Evolutionary conservation across 1,284 basidiomycete genomes (phyloP).

Genomic region (Paramarasmius palmivorus): DNA sequence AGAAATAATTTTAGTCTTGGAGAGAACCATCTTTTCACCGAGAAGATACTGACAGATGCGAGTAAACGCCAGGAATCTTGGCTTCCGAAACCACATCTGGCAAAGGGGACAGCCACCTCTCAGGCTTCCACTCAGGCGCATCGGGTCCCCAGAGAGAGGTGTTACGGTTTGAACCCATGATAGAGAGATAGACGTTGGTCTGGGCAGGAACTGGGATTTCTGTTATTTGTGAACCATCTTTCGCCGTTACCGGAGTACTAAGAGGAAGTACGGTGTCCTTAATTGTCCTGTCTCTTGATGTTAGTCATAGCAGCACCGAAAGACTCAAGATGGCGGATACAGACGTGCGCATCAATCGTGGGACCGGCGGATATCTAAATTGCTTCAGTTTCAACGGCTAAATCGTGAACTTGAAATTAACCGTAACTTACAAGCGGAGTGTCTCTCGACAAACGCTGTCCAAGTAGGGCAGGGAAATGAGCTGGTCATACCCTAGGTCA

Average conservation of each 20-base stretch:
- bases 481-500: conserved; percentile 26
- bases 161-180: conserved; percentile 28
- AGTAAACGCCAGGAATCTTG: conserved; percentile 15
- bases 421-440: conserved; percentile 19
- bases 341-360: conserved; percentile 13
- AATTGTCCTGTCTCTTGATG: conserved; percentile 13
- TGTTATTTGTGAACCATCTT: conserved; percentile 25
- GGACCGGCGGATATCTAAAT: conserved; percentile 20
- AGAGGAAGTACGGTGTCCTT: conserved; percentile 23
- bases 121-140: conserved; percentile 35
- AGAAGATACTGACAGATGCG: conserved; percentile 11
- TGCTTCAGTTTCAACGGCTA: neutral
- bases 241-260: conserved; percentile 21
- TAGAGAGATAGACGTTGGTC: conserved; percentile 26
- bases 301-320: neutral
- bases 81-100: conserved; percentile 18
- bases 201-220: conserved; percentile 24
- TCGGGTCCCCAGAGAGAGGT: conserved; percentile 33
- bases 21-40: too few species aligned
- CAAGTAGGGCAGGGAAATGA: conserved; percentile 33
- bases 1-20: neutral
- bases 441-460: conserved; percentile 37
- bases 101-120: conserved; percentile 31
- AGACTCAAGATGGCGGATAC: neutral
- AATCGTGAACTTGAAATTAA: neutral